Evolutionary conservation across 345 rosid genomes (phyloP).

Genomic region (Populus tremula): DNA sequence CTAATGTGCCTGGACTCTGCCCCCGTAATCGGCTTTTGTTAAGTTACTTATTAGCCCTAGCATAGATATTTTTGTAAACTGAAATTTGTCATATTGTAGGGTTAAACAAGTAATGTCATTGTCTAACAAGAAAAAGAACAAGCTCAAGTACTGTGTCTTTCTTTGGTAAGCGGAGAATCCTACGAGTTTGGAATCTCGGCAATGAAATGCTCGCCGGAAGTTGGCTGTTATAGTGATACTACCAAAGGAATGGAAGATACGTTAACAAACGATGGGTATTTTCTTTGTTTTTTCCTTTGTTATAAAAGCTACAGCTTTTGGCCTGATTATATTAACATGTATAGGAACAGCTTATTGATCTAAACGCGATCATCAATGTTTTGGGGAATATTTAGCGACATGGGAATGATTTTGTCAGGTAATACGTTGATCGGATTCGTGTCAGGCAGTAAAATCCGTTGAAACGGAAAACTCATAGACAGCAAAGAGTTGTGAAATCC

Average conservation of each 20-base stretch:
- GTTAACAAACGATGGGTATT: neutral
- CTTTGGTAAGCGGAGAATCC: conserved; percentile 29
- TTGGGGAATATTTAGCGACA: too few species aligned
- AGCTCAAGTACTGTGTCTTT: neutral
- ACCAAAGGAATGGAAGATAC: conserved; percentile 2
- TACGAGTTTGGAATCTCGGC: neutral
- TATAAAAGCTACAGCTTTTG: too few species aligned
- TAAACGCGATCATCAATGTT: neutral
- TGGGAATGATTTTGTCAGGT: too few species aligned
- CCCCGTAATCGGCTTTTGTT: neutral
- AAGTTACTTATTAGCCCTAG: neutral
- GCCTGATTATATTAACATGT: neutral
- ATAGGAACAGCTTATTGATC: neutral
- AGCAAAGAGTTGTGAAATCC: too few species aligned
- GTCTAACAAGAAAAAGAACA: neutral
- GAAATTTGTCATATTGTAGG: neutral
- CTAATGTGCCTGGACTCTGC: conserved; percentile 12
- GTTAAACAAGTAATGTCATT: neutral
- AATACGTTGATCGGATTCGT: too few species aligned
- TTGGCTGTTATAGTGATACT: conserved; percentile 10
- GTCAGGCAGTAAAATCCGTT: too few species aligned
- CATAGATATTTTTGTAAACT: neutral
- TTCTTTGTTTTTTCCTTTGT: too few species aligned
- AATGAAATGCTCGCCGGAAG: conserved; percentile 27
- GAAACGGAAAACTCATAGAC: too few species aligned